Conservation (phyloP, 345 rosid genomes). For the Acer negundo region DNA sequence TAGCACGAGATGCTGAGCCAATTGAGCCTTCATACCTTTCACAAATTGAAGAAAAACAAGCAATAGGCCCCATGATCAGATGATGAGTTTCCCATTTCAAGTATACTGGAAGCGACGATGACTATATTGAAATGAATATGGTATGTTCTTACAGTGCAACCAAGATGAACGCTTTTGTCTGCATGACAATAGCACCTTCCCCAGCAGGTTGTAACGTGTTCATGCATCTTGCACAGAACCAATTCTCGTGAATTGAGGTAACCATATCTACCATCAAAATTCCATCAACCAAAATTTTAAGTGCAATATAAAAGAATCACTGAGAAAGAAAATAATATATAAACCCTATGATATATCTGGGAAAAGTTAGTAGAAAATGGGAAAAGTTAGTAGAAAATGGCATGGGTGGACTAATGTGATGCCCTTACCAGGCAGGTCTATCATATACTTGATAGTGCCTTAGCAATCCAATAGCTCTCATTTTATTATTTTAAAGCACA, state of each 20-base stretch:
- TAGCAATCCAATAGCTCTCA: neutral
- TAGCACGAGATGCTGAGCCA: conserved; percentile 69
- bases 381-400: neutral
- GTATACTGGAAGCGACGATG: neutral
- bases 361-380: neutral
- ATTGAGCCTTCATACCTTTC: conserved; percentile 78
- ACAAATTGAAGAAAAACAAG: neutral
- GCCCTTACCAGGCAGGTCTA: neutral
- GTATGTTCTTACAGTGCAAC: conserved; percentile 65
- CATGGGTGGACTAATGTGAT: neutral
- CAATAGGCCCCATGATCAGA: neutral
- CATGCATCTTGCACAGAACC: conserved; percentile 83
- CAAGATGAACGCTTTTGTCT: conserved; percentile 58
- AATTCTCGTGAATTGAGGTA: conserved; percentile 75
- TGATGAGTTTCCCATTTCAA: neutral
- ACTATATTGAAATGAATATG: neutral
- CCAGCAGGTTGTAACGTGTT: conserved; percentile 63
- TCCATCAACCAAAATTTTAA: conserved; percentile 2
- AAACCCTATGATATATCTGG: neutral
- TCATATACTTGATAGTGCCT: neutral
- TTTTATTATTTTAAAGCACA: neutral
- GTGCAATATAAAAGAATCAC: neutral
- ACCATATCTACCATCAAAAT: conserved; percentile 52
- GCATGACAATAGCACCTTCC: conserved; percentile 85
- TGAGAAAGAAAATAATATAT: neutral